Evolutionary conservation across 1,139 yeast species (phyloP), one percentile per base, ranked within the genome.

Genomic region (Fermentozyma sake): DNA sequence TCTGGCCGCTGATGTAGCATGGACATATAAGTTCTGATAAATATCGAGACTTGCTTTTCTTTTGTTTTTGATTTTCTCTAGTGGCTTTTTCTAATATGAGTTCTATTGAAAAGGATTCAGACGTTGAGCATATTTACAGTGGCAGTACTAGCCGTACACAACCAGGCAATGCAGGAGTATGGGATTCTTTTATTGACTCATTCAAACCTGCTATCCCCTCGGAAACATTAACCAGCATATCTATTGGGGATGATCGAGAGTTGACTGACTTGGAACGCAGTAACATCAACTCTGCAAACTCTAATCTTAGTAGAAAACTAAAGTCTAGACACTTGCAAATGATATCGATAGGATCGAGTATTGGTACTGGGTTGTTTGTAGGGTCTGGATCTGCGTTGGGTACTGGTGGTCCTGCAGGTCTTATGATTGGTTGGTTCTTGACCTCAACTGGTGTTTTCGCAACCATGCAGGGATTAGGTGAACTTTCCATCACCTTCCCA

Each of bases 401-500:
- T 23, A 54, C 61, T 27, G 94, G 89, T 32, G 95, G 95, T 2
- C 87, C 95, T 2, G 86, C 76, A 1, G 80, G 83, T 24, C 58
- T 86, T 24, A 59, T 86, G 24, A 61, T 85, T 20, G 89, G 42
- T 6, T 46, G 49, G 49, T 25, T 30, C 6, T 27, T 45, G 27
- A 45, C 42, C 6, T 43, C 48, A 3, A 42, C 46, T 6, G 43
- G 46, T 14, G 46, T 46, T 7, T 46, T 30, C 17, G 38, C 46
- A 15, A 61, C 68, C 14, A 58, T 62, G 53, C 68, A 61, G 45
- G 68, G 66, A 4, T 49, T 61, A 28, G 68, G 68, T 11, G 69
- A 62, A 35, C 47, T 62, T 26, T 43, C 61, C 1, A 54, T 57
- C 8, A 52, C 68, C 1, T 61, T 59, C 41, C 68, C 69, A 3